Evolutionary conservation across 2,329 filamentous ascomycete genomes (phyloP).

Genomic region (Ophiostoma quercus): DNA sequence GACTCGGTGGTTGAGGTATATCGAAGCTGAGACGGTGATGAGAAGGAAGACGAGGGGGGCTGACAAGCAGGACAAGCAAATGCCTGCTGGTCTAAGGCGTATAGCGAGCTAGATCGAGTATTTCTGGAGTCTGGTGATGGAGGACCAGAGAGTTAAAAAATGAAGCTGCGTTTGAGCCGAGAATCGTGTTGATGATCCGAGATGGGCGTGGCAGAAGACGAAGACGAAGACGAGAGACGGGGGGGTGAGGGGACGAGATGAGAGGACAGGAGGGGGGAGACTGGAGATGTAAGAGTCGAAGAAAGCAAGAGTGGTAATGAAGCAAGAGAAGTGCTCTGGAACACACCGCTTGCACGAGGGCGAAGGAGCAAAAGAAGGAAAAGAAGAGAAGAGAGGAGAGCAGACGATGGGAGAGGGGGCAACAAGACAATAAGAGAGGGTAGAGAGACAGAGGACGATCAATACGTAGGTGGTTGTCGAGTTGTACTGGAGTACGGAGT

Average conservation of each 20-base stretch:
- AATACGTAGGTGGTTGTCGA: neutral
- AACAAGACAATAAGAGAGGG: constrained; percentile 6
- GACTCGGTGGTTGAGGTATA: neutral
- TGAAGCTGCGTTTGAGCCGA: neutral
- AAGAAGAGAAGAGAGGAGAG: neutral
- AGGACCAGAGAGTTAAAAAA: neutral
- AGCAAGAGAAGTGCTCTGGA: constrained; percentile 7
- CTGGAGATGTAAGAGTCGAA: neutral
- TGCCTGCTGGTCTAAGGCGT: constrained; percentile 23
- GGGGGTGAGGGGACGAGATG: neutral
- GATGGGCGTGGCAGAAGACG: neutral
- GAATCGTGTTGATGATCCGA: neutral
- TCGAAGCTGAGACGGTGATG: neutral
- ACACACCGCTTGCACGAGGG: constrained; percentile 14
- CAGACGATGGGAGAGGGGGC: neutral
- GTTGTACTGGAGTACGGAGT: neutral
- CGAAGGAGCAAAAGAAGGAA: neutral
- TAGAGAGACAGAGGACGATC: neutral
- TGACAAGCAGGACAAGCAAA: constrained; percentile 28
- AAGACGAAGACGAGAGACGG: neutral
- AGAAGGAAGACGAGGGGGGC: neutral
- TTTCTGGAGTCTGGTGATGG: neutral
- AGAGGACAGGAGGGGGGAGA: neutral
- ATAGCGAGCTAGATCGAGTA: neutral
- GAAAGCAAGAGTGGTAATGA: constrained; percentile 4